Percentiles rank a stretch among this genome's conserved stretches.
These are phyloP conservation scores for Pyrenula aspistea DNA, from an alignment of 495 filamentous ascomycete species.

Conservation along the genomic window DNA sequence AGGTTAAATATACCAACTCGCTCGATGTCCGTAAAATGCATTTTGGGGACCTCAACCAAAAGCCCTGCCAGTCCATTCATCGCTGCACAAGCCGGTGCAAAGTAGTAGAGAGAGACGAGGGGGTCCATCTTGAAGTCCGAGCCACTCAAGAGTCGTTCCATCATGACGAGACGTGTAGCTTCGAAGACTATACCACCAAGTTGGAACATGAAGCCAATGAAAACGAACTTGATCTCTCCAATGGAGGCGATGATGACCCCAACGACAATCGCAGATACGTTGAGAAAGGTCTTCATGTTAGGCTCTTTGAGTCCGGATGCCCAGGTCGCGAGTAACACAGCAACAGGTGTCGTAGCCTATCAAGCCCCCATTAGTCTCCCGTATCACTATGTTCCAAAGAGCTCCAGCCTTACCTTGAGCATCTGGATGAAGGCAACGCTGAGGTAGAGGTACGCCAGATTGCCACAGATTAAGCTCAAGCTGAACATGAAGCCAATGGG, in stretches of 20 bases:
- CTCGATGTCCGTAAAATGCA: slow-evolving; percentile 62
- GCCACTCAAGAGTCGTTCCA: slow-evolving; percentile 77
- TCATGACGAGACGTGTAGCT: slow-evolving; percentile 83
- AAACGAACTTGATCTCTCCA: slow-evolving; percentile 84
- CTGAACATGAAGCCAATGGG: slow-evolving; percentile 91
- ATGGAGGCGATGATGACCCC: slow-evolving; percentile 85
- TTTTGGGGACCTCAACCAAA: slow-evolving; percentile 61
- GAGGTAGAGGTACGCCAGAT: slow-evolving; percentile 85
- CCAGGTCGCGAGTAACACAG: slow-evolving; percentile 78
- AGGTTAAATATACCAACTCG: slow-evolving; percentile 63
- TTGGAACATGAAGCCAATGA: slow-evolving; percentile 81
- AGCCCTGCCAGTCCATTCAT: slow-evolving; percentile 79
- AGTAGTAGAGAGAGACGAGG: slow-evolving; percentile 92
- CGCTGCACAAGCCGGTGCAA: slow-evolving; percentile 78
- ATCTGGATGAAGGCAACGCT: slow-evolving; percentile 96
- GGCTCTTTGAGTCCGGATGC: slow-evolving; percentile 62
- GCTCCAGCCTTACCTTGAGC: slow-evolving; percentile 58
- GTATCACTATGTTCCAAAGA: background rate
- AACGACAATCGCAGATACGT: slow-evolving; percentile 79
- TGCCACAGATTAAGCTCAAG: slow-evolving; percentile 87
- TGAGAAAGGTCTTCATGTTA: slow-evolving; percentile 68
- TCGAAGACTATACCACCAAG: slow-evolving; percentile 76
- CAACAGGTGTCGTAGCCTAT: slow-evolving; percentile 82
- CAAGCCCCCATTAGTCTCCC: background rate
- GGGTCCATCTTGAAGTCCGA: slow-evolving; percentile 97